These are phyloP conservation scores for Lunularia cruciata DNA, from an alignment of 225 moss, liverwort and hornwort genomes.

Conservation along the genomic window DNA sequence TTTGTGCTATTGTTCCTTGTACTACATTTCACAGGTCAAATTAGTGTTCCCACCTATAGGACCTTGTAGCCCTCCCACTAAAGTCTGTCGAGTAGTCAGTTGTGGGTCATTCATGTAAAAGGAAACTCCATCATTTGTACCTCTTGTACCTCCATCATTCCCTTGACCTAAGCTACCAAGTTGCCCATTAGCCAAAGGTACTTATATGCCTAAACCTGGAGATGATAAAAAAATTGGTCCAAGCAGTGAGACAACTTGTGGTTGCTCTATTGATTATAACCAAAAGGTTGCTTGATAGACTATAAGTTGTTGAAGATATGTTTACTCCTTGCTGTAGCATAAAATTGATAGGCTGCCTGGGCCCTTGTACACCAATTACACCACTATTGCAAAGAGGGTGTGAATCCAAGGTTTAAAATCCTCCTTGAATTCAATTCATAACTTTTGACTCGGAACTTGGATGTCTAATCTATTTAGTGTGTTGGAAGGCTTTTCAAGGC, in stretches of 20 bases:
- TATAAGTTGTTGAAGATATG: too few species aligned
- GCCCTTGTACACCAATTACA: too few species aligned
- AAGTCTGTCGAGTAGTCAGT: constrained; percentile 58
- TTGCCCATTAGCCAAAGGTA: too few species aligned
- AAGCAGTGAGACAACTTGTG: constrained; percentile 62
- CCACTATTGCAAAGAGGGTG: constrained; percentile 70
- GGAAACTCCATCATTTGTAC: too few species aligned
- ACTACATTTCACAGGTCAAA: constrained; percentile 67
- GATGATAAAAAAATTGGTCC: constrained; percentile 81
- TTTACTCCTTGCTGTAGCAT: too few species aligned
- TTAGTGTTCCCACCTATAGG: too few species aligned
- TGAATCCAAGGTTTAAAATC: too few species aligned
- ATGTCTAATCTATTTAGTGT: too few species aligned
- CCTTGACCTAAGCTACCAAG: constrained; percentile 56
- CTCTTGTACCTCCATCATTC: constrained; percentile 53
- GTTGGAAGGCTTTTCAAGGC: too few species aligned
- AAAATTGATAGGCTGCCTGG: constrained; percentile 81
- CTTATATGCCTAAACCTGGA: constrained; percentile 77
- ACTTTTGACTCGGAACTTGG: too few species aligned
- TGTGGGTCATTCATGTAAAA: constrained; percentile 92
- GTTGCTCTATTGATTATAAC: constrained; percentile 88
- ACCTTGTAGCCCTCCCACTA: constrained; percentile 54
- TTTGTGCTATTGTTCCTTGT: constrained; percentile 88
- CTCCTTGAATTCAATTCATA: too few species aligned
- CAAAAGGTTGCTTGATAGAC: constrained; percentile 73